Evolutionary conservation across 257 asterid species (phyloP), one percentile per base, ranked within the genome.

Genomic region (Nicotiana obtusifolia): DNA sequence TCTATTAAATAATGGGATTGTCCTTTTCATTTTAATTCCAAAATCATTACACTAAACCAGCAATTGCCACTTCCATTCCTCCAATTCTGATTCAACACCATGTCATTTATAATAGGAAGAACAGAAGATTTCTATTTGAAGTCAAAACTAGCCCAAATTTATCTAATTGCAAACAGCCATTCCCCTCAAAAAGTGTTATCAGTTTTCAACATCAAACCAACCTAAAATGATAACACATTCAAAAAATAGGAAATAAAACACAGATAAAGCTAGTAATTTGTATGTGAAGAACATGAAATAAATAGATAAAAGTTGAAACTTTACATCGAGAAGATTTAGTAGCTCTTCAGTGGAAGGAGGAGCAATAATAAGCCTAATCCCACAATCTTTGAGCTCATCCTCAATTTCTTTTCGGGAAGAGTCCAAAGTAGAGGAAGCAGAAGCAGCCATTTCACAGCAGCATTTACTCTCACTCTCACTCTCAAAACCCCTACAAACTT

Each of bases 321-420:
- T 81, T 71, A 81, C 84, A 56, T 81, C 76, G 33, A 81, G 68
- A 15, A 81, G 76, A 65, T 4, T 57, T 13, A 81, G 79, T 7
- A 81, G 84, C 41, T 81, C 84, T 26, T 56, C 80, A 59, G 28
- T 60, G 14, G 75, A 57, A 8, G 71, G 17, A 81, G 84, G 80
- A 56, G 60, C 61, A n/a, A 5, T 26, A 14, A 20, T 60, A 6
- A 81, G 81, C 19, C 16, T 20, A 73, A 17, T 26, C 8, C 64
- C 80, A 37, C 31, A 59, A 9, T 59, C 61, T 31, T 24, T 81
- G 19, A 81, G 49, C 33, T 52, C 80, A 44, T 71, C 80, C 37
- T 56, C 80, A 10, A 56, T 19, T 64, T 81, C 84, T 19, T 54
- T 59, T 30, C 22, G 61, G 10, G 62, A 5, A 24, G 60, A 17